Percentiles rank a stretch among this genome's conserved stretches.
These are phyloP conservation scores for Durusdinium trenchii DNA, from an alignment of 73 alveolate species.

Conservation along the genomic window DNA sequence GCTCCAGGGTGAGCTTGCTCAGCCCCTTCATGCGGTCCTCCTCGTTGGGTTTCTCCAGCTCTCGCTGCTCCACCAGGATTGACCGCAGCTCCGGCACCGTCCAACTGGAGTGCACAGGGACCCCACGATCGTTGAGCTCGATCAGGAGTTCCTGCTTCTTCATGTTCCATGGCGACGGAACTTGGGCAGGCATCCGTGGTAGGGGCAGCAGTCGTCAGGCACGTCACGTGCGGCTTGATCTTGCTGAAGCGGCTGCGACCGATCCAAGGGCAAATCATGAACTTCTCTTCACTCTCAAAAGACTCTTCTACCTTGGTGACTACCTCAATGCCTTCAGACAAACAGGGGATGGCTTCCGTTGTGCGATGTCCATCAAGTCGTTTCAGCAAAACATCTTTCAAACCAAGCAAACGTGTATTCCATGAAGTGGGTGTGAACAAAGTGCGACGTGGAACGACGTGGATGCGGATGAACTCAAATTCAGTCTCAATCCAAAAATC, in stretches of 20 bases:
- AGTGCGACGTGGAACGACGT: not conserved
- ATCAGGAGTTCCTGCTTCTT: not conserved
- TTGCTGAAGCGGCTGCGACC: slow-evolving; percentile 35
- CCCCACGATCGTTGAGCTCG: not conserved
- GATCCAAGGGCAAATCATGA: not conserved
- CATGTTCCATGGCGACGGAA: slow-evolving; percentile 25
- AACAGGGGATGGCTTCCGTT: not conserved
- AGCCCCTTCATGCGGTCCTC: not conserved
- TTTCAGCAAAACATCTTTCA: not conserved
- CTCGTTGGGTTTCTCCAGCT: not conserved
- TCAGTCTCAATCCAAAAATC: slow-evolving; percentile 50
- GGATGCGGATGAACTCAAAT: not conserved
- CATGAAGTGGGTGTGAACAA: not conserved
- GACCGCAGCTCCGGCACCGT: slow-evolving; percentile 34
- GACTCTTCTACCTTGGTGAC: not conserved
- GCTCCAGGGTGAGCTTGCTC: not conserved
- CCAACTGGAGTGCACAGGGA: not conserved
- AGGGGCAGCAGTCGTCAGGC: not conserved
- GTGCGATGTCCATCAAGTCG: not conserved
- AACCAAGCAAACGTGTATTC: not conserved
- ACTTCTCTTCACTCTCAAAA: not conserved
- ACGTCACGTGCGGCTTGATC: not conserved
- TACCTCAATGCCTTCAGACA: not conserved
- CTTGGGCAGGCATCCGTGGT: not conserved
- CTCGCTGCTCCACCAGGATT: not conserved